Percentiles rank a stretch among this genome's conserved stretches.
These are phyloP conservation scores for Phytophthora agathidicida DNA, from an alignment of 352 stramenopile genomes.

Conservation along the genomic window DNA sequence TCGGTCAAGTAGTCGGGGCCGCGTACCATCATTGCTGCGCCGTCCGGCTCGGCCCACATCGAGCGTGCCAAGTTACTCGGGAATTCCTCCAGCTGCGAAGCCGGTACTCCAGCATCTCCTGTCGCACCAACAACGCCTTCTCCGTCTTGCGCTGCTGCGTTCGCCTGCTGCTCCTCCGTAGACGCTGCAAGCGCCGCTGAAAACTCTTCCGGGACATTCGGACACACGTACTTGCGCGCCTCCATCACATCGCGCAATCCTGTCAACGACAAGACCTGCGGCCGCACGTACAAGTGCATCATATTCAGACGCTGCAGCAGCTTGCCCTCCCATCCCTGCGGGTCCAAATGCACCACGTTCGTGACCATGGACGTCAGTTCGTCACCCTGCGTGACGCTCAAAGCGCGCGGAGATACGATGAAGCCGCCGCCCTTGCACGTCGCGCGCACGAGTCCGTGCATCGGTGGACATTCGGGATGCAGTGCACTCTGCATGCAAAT, in stretches of 20 bases:
- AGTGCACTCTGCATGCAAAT: slow-evolving; percentile 81
- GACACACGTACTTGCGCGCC: slow-evolving; percentile 74
- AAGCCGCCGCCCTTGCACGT: slow-evolving; percentile 70
- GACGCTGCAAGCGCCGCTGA: slow-evolving; percentile 44
- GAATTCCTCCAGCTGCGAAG: slow-evolving; percentile 48
- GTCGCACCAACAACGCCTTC: slow-evolving; percentile 11
- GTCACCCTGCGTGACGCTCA: slow-evolving; percentile 36
- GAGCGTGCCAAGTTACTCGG: slow-evolving; percentile 61
- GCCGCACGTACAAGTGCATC: slow-evolving; percentile 63
- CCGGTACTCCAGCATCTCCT: slow-evolving; percentile 22
- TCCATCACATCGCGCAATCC: slow-evolving; percentile 78
- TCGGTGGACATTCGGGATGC: slow-evolving; percentile 74
- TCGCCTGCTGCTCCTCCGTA: slow-evolving; percentile 33
- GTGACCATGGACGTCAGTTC: slow-evolving; percentile 74
- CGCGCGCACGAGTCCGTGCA: slow-evolving; percentile 61
- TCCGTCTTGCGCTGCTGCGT: slow-evolving; percentile 12
- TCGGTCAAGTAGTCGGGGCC: slow-evolving; percentile 74
- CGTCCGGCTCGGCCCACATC: slow-evolving; percentile 76
- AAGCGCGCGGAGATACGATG: slow-evolving; percentile 56
- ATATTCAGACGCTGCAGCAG: slow-evolving; percentile 63
- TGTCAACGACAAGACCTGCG: slow-evolving; percentile 62
- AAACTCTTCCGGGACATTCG: slow-evolving; percentile 72
- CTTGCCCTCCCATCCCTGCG: slow-evolving; percentile 66
- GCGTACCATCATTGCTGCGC: slow-evolving; percentile 71
- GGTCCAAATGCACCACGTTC: slow-evolving; percentile 75